These are phyloP conservation scores for Populus ilicifolia DNA, from an alignment of 345 rosid genomes.

Conservation along the genomic window DNA sequence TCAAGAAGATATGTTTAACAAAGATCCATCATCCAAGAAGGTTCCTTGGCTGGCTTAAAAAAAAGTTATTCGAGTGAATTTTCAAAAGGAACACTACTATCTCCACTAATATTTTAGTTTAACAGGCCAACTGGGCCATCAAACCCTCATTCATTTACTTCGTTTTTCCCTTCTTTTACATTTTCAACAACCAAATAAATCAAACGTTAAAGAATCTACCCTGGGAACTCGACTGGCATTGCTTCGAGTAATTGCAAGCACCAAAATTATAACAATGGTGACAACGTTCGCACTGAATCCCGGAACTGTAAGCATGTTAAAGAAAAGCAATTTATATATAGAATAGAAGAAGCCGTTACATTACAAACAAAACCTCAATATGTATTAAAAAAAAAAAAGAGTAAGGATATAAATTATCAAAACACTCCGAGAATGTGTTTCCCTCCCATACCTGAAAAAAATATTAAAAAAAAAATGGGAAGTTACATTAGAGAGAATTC, in stretches of 20 bases:
- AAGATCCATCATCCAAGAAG: no score
- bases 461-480: neutral
- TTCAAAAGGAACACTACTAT: no score
- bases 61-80: no score
- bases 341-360: neutral
- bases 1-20: no score
- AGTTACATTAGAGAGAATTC: neutral
- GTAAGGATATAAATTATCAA: constrained; percentile 54
- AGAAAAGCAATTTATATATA: constrained; percentile 25
- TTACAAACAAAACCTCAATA: neutral
- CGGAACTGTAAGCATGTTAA: constrained; percentile 50
- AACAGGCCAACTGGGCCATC: no score
- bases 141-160: no score
- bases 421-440: constrained; percentile 42
- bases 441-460: constrained; percentile 59
- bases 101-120: no score
- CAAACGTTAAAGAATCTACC: constrained; percentile 31
- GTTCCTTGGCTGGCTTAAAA: no score
- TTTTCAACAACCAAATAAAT: neutral
- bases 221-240: constrained; percentile 28
- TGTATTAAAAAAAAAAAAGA: neutral
- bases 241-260: constrained; percentile 43
- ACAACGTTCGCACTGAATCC: constrained; percentile 56
- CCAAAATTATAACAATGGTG: constrained; percentile 44
- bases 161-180: no score